Evolutionary conservation across 2,329 filamentous ascomycete species (phyloP).

Genomic region (Aspergillus pseudotamarii): DNA sequence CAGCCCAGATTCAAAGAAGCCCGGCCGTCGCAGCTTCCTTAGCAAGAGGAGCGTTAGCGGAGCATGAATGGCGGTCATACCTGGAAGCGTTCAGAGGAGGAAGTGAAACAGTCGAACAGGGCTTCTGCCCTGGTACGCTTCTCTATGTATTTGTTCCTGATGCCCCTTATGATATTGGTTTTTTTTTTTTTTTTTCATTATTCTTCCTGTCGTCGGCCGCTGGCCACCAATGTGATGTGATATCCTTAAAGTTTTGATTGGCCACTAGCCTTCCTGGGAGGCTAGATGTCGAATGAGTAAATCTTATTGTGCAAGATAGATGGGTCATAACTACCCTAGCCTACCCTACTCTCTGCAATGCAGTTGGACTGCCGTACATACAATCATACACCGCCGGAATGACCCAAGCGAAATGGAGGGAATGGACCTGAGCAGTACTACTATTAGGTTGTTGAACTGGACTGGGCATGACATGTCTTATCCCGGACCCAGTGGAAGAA

Average conservation of each 20-base stretch:
- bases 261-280: slow-evolving; percentile 1
- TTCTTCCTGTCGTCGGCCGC: slow-evolving; percentile 5
- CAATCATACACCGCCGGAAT: not conserved
- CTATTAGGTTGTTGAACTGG: not conserved
- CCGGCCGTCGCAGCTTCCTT: slow-evolving; percentile 49
- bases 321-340: not conserved
- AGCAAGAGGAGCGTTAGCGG: slow-evolving; percentile 46
- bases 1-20: slow-evolving; percentile 46
- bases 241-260: slow-evolving; percentile 7
- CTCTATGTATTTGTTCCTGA: slow-evolving; percentile 5
- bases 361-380: not conserved
- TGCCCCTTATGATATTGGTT: slow-evolving; percentile 5
- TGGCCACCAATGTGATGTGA: slow-evolving; percentile 9
- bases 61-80: slow-evolving; percentile 19
- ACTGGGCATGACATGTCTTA: slow-evolving; percentile 4
- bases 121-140: slow-evolving; percentile 8
- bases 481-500: not conserved
- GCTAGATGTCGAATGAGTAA: not conserved
- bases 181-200: slow-evolving; percentile 2
- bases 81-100: not conserved
- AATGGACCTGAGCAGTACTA: not conserved
- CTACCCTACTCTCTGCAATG: not conserved
- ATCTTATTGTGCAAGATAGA: not conserved
- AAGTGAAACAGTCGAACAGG: not conserved
- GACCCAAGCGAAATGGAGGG: not conserved